Percentiles rank a stretch among this genome's conserved stretches.
phyloP scores from a whole-genome alignment of 1,284 basidiomycete species.

The Ustilago trichophora region DNA sequence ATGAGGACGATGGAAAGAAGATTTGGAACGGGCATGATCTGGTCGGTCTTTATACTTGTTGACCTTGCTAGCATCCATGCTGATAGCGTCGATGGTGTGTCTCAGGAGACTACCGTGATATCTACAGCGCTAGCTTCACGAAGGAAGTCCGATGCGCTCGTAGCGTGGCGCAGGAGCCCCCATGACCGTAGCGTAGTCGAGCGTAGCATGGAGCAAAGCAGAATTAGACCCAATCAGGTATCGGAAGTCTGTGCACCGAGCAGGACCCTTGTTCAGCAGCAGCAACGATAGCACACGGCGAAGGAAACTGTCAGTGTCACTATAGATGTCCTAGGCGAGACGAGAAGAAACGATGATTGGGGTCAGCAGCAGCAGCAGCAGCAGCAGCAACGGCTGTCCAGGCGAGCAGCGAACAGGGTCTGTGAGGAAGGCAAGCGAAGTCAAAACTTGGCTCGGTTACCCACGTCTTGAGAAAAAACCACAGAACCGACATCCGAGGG shows the following conservation, averaged over 20 bases:
- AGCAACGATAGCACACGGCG: neutral
- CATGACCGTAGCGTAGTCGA: too few relatives aligned
- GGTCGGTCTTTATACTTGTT: constrained; percentile 25
- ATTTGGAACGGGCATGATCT: neutral
- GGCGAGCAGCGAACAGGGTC: constrained; percentile 1
- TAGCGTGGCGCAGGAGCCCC: constrained; percentile 8
- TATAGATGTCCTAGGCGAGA: neutral
- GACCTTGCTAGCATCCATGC: neutral
- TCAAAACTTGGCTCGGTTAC: constrained; percentile 4
- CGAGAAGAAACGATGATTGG: neutral
- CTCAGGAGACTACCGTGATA: neutral
- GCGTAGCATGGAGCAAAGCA: neutral
- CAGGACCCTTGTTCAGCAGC: too few relatives aligned
- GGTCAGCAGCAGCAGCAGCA: neutral
- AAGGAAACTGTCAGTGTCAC: neutral
- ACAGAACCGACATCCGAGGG: constrained; percentile 1
- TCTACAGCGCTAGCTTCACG: neutral
- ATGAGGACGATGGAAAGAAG: constrained; percentile 5
- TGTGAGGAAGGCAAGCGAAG: constrained; percentile 3
- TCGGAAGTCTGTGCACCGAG: constrained; percentile 43
- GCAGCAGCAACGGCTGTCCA: neutral
- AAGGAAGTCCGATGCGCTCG: neutral
- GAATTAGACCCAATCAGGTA: constrained; percentile 1
- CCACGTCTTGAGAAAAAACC: neutral
- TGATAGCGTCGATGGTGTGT: neutral